Percentiles rank a stretch among this genome's conserved stretches.
Conservation (phyloP, 768 basidiomycete genomes). For the Termitomyces sp. region DNA sequence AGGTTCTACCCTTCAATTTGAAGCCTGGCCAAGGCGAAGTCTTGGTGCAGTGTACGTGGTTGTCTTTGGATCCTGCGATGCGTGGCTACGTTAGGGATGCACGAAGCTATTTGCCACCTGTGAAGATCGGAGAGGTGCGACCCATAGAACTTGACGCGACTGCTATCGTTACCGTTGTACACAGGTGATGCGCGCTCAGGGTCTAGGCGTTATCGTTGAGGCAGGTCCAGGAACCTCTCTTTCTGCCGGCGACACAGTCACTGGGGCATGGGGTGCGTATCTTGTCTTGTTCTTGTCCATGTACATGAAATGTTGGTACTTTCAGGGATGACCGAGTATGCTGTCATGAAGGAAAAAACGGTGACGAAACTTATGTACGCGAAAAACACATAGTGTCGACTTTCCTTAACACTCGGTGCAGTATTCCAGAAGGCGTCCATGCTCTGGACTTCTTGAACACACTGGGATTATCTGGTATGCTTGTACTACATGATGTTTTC, state of each 20-base stretch:
- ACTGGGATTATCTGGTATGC: slow-evolving; percentile 67
- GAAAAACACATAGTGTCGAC: not conserved
- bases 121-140: slow-evolving; percentile 60
- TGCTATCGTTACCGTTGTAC: not conserved
- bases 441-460: slow-evolving; percentile 79
- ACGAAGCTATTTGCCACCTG: slow-evolving; percentile 70
- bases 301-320: not conserved
- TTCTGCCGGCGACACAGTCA: slow-evolving; percentile 67
- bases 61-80: slow-evolving; percentile 89
- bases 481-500: not conserved
- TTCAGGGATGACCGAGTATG: slow-evolving; percentile 78
- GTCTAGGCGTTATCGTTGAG: slow-evolving; percentile 64
- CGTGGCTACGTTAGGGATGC: slow-evolving; percentile 73
- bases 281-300: not conserved
- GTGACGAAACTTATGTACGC: slow-evolving; percentile 56
- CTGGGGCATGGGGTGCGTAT: slow-evolving; percentile 53
- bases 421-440: slow-evolving; percentile 55
- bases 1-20: slow-evolving; percentile 50
- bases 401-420: slow-evolving; percentile 17
- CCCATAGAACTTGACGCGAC: not conserved
- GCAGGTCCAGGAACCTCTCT: slow-evolving; percentile 52
- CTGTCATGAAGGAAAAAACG: slow-evolving; percentile 50
- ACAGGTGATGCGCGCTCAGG: slow-evolving; percentile 72
- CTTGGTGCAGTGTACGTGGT: slow-evolving; percentile 75
- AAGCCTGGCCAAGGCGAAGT: slow-evolving; percentile 51